Percentiles rank a stretch among this genome's conserved stretches.
Conservation (phyloP, 768 basidiomycete genomes). For the Macrolepiota albuminosa region DNA sequence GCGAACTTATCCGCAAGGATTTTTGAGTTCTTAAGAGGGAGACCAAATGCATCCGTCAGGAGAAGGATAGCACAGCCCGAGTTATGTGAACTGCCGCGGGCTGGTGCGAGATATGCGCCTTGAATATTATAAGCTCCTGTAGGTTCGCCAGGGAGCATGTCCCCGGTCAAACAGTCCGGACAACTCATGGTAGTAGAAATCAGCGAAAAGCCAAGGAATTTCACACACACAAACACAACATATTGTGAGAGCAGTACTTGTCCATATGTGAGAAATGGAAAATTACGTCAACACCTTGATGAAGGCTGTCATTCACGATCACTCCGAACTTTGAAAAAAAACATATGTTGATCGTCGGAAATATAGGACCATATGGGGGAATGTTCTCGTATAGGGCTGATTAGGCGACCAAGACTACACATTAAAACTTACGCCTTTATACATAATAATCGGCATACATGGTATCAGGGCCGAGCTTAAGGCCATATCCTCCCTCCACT, state of each 20-base stretch:
- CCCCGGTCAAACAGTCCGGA: conserved; percentile 40
- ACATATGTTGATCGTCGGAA: too few species aligned
- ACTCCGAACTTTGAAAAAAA: too few species aligned
- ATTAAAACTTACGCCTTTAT: too few species aligned
- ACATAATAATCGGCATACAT: too few species aligned
- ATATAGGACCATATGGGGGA: too few species aligned
- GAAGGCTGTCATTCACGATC: too few species aligned
- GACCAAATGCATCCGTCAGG: conserved; percentile 57
- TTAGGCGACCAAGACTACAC: too few species aligned
- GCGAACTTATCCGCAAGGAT: conserved; percentile 54
- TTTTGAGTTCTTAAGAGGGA: conserved; percentile 48
- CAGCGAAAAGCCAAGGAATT: too few species aligned
- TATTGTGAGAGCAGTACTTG: not conserved
- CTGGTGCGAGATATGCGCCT: conserved; percentile 40
- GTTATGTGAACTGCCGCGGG: conserved; percentile 17
- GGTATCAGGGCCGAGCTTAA: too few species aligned
- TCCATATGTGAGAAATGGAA: not conserved
- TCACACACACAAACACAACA: not conserved
- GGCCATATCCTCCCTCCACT: too few species aligned
- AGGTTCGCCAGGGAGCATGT: conserved; percentile 42
- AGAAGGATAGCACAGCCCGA: conserved; percentile 38
- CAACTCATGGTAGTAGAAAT: conserved; percentile 18
- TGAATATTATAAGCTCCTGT: conserved; percentile 33
- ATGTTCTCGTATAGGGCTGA: too few species aligned
- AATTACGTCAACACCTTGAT: not conserved